A percentile compares a stretch with the other conserved stretches of the same genome.
phyloP scores from a whole-genome alignment of 208 protist genomes.

The Crithidia mellificae region DNA sequence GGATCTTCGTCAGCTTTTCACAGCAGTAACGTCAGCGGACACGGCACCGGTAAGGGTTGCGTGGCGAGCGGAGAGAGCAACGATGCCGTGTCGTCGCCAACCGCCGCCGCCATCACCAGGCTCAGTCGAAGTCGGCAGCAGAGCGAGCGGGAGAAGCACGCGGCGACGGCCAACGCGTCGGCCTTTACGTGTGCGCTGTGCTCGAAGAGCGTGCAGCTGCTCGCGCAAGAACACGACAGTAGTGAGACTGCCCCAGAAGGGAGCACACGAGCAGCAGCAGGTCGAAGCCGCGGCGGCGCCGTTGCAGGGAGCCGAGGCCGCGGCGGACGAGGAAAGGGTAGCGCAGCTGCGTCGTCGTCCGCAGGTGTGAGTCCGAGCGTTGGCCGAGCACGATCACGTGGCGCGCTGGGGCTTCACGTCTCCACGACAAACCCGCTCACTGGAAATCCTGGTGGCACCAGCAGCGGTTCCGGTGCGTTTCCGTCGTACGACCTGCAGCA shows the following conservation, averaged over 20 bases:
- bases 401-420: not conserved
- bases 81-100: not conserved
- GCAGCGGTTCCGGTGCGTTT: not conserved
- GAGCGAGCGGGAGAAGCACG: constrained; percentile 3
- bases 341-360: not conserved
- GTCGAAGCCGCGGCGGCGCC: not conserved
- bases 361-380: not conserved
- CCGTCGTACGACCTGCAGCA: constrained; percentile 21
- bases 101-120: constrained; percentile 1
- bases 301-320: constrained; percentile 6
- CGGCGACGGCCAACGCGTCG: not conserved
- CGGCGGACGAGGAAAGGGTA: not conserved
- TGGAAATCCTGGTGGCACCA: not conserved
- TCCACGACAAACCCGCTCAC: no score
- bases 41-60: no score
- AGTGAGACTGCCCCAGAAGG: not conserved
- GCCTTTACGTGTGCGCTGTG: constrained; percentile 35
- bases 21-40: not conserved
- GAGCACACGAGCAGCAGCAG: no score
- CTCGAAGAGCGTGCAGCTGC: constrained; percentile 32
- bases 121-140: constrained; percentile 6
- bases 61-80: not conserved
- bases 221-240: not conserved
- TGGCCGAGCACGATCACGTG: not conserved
- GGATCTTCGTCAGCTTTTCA: not conserved